Evolutionary conservation across 2,329 filamentous ascomycete species (phyloP), one percentile per base, ranked within the genome.

Genomic region (Aspergillus nomiae): DNA sequence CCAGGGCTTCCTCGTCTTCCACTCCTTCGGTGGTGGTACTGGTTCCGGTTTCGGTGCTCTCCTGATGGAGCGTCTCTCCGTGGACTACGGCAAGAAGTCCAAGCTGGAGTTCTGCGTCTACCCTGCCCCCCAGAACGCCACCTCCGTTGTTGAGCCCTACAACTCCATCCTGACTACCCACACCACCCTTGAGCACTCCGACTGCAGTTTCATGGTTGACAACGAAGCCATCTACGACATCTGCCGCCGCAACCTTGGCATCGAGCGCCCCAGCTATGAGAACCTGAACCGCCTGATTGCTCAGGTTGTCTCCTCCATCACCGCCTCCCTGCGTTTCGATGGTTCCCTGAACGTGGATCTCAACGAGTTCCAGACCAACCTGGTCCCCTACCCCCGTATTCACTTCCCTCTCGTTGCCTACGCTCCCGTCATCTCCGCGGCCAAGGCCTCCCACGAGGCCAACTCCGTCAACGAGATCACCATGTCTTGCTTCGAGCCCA

Each of bases 221-320:
- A 99, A 99, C 84, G 95, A 99, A 87, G 95, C 95, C 76, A 97
- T 99, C 81, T 98, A 98, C 84, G 95, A 98, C 80, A 98, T 99
- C 81, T 99, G 95, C 90, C 91, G 94, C 77, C 91, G 93, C 80
- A 98, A 97, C 87, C 88, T 99, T 69, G 94, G 92, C 71, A 94
- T 99, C 71, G 94, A 97, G 88, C 92, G 95, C 72, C 95, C 95
- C 76, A 94, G 94, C 87, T 97, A 94, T 82, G 94, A 97, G 87
- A 97, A 99, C 87, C 86, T 99, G 72, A 99, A 99, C 89, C 92
- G 95, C 74, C 87, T 99, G 79, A 97, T 99, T 77, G 95, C 95
- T 72, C 95, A 99, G 87, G 94, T 99, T 73, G 95, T 99, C 74
- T 97, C 94, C 59, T 98, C 94, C 74, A 98, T 98, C 83, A 99